Conservation (phyloP, 352 stramenopile genomes). For the Pythium vanterpoolii region DNA sequence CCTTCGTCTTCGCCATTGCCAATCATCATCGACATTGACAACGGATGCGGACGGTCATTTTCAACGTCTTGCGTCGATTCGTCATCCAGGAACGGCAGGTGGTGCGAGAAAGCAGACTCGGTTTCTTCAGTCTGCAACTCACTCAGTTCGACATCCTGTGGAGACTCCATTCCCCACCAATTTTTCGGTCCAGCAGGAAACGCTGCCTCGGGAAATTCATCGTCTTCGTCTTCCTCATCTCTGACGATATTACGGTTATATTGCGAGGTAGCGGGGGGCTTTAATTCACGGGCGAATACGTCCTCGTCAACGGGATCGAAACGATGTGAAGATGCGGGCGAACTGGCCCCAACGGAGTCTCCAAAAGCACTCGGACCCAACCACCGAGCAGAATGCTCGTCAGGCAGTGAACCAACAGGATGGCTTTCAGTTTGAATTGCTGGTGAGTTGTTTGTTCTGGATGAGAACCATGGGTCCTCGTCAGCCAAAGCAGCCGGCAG, state of each 20-base stretch:
- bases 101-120: conserved; percentile 62
- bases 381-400: conserved; percentile 69
- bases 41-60: conserved; percentile 32
- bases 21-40: conserved; percentile 83
- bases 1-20: conserved; percentile 60
- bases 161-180: conserved; percentile 63
- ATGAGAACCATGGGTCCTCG: conserved; percentile 69
- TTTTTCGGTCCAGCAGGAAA: conserved; percentile 70
- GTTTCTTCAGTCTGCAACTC: conserved; percentile 78
- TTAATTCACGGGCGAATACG: conserved; percentile 6
- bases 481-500: background rate
- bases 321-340: conserved; percentile 25
- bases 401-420: conserved; percentile 34
- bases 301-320: conserved; percentile 58
- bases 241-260: background rate
- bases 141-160: conserved; percentile 63
- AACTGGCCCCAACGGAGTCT: conserved; percentile 9
- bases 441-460: background rate
- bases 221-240: conserved; percentile 29
- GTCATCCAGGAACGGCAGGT: conserved; percentile 47
- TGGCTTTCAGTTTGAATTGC: conserved; percentile 17
- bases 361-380: conserved; percentile 26
- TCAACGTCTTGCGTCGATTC: conserved; percentile 25
- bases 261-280: background rate
- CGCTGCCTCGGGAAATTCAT: conserved; percentile 33